Conservation (phyloP, 495 filamentous ascomycete species). For the Penicillium desertorum region DNA sequence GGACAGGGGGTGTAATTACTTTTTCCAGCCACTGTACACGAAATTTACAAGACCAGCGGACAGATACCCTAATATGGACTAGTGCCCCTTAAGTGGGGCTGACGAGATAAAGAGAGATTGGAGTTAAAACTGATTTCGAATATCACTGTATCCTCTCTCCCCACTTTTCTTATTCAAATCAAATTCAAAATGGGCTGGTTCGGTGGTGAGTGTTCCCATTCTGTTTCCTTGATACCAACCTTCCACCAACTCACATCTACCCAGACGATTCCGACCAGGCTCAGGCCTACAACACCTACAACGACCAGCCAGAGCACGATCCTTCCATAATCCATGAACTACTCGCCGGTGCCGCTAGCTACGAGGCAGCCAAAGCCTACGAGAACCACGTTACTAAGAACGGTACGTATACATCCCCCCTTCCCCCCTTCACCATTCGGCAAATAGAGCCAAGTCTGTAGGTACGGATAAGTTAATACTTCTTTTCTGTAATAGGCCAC, state of each 20-base stretch:
- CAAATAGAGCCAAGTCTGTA: neutral
- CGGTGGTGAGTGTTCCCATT: constrained; percentile 15
- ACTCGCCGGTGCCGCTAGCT: constrained; percentile 68
- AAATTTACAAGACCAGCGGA: too few species aligned
- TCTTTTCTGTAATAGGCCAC: constrained; percentile 49
- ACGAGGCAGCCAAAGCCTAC: constrained; percentile 71
- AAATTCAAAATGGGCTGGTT: constrained; percentile 31
- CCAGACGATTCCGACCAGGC: constrained; percentile 28
- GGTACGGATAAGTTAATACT: neutral
- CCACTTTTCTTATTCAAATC: neutral
- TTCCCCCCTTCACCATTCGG: neutral
- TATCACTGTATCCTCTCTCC: neutral
- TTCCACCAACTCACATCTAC: neutral
- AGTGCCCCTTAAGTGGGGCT: too few species aligned
- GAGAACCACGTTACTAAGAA: constrained; percentile 63
- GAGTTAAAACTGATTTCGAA: too few species aligned
- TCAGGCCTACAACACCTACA: constrained; percentile 46
- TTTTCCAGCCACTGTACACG: too few species aligned
- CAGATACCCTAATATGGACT: too few species aligned
- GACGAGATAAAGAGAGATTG: too few species aligned
- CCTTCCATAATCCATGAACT: constrained; percentile 64
- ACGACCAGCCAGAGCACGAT: constrained; percentile 42
- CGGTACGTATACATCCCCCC: constrained; percentile 41
- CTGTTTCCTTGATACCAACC: neutral
- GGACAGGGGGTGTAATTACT: too few species aligned